phyloP scores from a whole-genome alignment of 805 yeast genomes.

The Lipomyces orientalis region DNA sequence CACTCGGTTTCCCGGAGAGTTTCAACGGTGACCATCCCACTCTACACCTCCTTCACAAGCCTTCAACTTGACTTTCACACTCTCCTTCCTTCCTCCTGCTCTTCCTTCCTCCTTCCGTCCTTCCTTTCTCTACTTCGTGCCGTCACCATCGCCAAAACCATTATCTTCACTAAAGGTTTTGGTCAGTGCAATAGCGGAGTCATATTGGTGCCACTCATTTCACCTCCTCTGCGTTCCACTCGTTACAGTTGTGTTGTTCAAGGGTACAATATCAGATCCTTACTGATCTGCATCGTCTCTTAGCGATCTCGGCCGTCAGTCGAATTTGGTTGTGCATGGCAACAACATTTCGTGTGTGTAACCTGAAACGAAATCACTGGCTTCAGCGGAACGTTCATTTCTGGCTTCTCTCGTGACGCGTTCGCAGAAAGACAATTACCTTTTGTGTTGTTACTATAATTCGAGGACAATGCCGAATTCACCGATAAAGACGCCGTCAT shows the following conservation, averaged over 20 bases:
- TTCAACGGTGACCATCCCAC: neutral
- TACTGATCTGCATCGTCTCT: neutral
- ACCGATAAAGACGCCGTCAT: neutral
- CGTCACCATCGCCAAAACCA: neutral
- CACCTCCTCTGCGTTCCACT: slow-evolving; percentile 13
- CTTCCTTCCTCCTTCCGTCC: neutral
- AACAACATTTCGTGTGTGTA: neutral
- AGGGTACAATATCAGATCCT: neutral
- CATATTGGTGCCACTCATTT: slow-evolving; percentile 25
- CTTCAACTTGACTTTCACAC: neutral
- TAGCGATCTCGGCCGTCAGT: neutral
- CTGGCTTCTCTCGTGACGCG: neutral
- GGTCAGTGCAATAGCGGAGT: neutral
- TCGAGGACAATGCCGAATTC: neutral
- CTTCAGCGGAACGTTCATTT: neutral
- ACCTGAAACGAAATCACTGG: neutral
- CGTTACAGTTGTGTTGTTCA: neutral
- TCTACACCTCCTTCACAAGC: neutral
- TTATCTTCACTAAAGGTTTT: neutral
- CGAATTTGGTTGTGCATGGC: neutral
- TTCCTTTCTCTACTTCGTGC: neutral
- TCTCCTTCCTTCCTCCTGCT: slow-evolving; percentile 5
- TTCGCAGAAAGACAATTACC: neutral
- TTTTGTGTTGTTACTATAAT: neutral
- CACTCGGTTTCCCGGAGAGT: neutral